Percentiles rank a stretch among this genome's conserved stretches.
Conservation (phyloP, 1,284 basidiomycete species). For the Cutaneotrichosporon cyanovorans region DNA sequence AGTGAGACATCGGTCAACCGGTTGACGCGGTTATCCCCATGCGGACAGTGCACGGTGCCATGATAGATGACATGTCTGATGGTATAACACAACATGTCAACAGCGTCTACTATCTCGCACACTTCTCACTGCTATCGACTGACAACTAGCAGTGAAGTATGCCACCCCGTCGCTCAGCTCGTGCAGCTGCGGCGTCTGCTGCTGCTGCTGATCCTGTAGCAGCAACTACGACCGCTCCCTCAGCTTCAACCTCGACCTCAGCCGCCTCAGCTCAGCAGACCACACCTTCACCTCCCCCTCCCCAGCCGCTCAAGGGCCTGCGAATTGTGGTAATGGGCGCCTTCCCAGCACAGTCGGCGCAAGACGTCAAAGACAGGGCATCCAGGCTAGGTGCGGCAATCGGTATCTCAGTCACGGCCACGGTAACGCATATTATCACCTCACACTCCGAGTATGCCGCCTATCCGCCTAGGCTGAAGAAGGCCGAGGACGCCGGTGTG, state of each 20-base stretch:
- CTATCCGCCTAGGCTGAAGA: slow-evolving; percentile 1
- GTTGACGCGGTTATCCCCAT: too few species aligned
- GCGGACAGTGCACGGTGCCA: too few species aligned
- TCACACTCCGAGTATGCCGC: background rate
- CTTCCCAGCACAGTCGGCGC: slow-evolving; percentile 1
- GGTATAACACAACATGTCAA: too few species aligned
- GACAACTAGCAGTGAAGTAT: too few species aligned
- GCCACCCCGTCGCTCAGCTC: slow-evolving; percentile 7
- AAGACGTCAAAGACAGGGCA: slow-evolving; percentile 1
- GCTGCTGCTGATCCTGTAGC: background rate
- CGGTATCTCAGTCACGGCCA: slow-evolving; percentile 7
- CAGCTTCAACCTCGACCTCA: too few species aligned
- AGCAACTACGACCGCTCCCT: too few species aligned
- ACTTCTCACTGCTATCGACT: too few species aligned
- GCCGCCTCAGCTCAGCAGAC: too few species aligned
- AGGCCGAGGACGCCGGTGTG: background rate
- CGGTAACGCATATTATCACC: slow-evolving; percentile 14
- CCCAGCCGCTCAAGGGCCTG: slow-evolving; percentile 5
- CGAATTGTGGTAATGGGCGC: slow-evolving; percentile 9
- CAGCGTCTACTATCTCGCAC: too few species aligned
- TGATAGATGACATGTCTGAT: too few species aligned
- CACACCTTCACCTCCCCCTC: background rate
- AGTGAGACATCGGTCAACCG: too few species aligned
- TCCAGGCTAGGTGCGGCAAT: slow-evolving; percentile 9
- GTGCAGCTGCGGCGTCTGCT: slow-evolving; percentile 4